These are phyloP conservation scores for Sporothrix protearum DNA, from an alignment of 2,329 filamentous ascomycete genomes.

Conservation along the genomic window DNA sequence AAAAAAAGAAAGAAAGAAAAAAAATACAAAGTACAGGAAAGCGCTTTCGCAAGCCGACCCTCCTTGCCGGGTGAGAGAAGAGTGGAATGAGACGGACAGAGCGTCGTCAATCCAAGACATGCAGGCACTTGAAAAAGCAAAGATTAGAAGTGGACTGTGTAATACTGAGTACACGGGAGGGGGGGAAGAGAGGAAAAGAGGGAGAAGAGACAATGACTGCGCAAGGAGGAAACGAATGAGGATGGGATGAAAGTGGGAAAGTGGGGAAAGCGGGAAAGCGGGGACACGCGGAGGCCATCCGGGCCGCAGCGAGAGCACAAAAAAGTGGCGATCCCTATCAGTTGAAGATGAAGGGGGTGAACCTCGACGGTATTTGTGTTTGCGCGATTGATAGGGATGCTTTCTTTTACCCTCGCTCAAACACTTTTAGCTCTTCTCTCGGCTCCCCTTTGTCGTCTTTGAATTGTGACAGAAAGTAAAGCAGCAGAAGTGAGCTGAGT, in stretches of 20 bases:
- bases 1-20: background rate
- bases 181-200: background rate
- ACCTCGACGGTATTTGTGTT: background rate
- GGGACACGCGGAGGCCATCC: conserved; percentile 3
- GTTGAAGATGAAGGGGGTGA: background rate
- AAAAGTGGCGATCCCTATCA: conserved; percentile 6
- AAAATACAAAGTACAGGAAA: background rate
- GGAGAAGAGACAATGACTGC: background rate
- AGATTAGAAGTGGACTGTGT: background rate
- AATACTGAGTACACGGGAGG: no score
- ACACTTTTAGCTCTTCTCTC: background rate
- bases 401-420: background rate
- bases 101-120: conserved; percentile 11
- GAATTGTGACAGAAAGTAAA: background rate
- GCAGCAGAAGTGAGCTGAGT: background rate
- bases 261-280: background rate
- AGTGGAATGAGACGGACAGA: background rate
- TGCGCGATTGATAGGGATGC: background rate
- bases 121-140: background rate
- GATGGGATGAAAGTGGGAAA: no score
- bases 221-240: background rate
- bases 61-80: background rate
- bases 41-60: background rate
- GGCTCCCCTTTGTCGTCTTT: background rate
- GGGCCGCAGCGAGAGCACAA: conserved; percentile 5